Evolutionary conservation across 176 grass and related monocot genomes (phyloP), one percentile per base, ranked within the genome.

Genomic region (Juncus effusus): DNA sequence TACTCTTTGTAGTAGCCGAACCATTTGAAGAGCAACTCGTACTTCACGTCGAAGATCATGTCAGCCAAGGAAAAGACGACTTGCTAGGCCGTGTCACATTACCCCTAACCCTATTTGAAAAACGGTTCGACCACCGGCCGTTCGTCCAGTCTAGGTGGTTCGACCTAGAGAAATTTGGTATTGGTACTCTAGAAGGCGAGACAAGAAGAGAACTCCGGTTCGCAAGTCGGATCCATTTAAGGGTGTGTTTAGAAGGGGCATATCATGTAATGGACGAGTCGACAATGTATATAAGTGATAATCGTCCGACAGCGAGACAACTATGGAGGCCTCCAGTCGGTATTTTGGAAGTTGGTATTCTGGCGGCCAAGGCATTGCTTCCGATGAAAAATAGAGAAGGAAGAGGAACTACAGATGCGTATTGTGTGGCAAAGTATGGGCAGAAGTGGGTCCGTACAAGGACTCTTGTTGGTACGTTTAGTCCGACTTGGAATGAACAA

Each of bases 211-310:
- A 90, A 51, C 84, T 90, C 4, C 73, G 87, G 3, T 96, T 96
- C 63, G 81, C 91, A 8, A 96, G 87, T 78, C 78, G 91, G 0
- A 78, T 96, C 11, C 87, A 91, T 62, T 45, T 91, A 5, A 74
- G 92, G 13, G 82, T 84, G 14, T 96, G 82, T 61, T 76, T 91
- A 3, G 92, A 96, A 65, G 92, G 87, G 40, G 92, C 87, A 1
- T 96, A 96, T 77, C 92, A 96, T 64, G 87, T 96, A 16, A 81
- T 96, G 87, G 92, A 96, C 71, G 92, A 96, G 79, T 85, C 87
- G 57, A 91, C 92, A 53, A 86, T 88, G 87, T 96, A 96, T 59
- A 86, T 85, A 72, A 88, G 92, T 78, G 92, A 96, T 77, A 84
- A 80, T 10, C 78, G 79, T 8, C 92, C 92, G 56, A 88, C 87